These are phyloP conservation scores for Malus fusca DNA, from an alignment of 306 rosid genomes.

Conservation along the genomic window DNA sequence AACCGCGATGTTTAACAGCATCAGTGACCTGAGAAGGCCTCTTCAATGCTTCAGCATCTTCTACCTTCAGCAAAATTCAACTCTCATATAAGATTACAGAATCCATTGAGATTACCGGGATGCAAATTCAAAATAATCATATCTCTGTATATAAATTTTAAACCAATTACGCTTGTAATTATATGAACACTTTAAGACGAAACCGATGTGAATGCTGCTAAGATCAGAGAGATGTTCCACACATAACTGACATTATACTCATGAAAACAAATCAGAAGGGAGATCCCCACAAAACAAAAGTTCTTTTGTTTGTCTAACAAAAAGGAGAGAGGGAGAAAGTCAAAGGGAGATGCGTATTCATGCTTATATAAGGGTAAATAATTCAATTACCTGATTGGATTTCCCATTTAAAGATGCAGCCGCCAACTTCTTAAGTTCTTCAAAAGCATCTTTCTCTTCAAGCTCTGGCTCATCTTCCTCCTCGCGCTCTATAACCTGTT, in stretches of 20 bases:
- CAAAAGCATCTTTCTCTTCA: constrained; percentile 75
- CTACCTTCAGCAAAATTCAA: constrained; percentile 22
- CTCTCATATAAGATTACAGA: neutral
- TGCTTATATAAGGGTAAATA: neutral
- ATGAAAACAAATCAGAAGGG: neutral
- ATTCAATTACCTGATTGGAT: constrained; percentile 39
- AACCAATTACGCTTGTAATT: neutral
- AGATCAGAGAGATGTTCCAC: neutral
- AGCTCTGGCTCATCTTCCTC: constrained; percentile 44
- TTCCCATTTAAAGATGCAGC: constrained; percentile 58
- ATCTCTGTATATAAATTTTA: neutral
- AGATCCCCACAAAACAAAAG: neutral
- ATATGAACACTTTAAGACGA: neutral
- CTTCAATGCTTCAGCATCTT: constrained; percentile 38
- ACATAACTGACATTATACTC: neutral
- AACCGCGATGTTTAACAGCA: constrained; percentile 89
- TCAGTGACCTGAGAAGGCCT: constrained; percentile 65
- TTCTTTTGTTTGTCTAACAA: neutral
- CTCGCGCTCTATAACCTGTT: constrained; percentile 32
- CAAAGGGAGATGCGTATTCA: too few relatives aligned
- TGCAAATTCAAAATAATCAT: neutral
- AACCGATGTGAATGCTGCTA: neutral
- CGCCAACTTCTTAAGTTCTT: constrained; percentile 86
- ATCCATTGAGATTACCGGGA: neutral
- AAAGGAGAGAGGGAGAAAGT: neutral